These are phyloP conservation scores for Tilletia caries DNA, from an alignment of 1,284 basidiomycete species.

Conservation along the genomic window DNA sequence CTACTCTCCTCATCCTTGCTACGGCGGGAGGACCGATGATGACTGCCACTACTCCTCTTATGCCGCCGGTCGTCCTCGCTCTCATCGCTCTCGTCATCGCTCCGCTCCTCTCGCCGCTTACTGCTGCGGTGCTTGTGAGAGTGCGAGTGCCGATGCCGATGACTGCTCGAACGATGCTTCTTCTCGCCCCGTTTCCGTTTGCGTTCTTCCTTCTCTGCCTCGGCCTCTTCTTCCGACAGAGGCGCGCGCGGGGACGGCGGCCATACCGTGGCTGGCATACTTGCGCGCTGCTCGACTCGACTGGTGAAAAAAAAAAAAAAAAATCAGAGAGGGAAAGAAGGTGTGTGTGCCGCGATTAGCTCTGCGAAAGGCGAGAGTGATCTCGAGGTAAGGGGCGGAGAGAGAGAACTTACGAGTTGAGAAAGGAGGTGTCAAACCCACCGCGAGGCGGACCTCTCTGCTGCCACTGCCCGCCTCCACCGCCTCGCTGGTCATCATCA, in stretches of 20 bases:
- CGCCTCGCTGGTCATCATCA: background rate
- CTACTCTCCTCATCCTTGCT: background rate
- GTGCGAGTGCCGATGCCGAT: background rate
- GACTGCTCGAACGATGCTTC: background rate
- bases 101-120: background rate
- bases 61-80: conserved; percentile 13
- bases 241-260: background rate
- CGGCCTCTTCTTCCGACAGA: conserved; percentile 3
- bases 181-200: background rate
- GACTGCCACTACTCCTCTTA: background rate
- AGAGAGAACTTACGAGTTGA: background rate
- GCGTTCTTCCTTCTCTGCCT: conserved; percentile 7
- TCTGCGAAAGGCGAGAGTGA: background rate
- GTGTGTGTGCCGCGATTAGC: too few species aligned
- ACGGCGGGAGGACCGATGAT: background rate
- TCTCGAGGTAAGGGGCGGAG: background rate
- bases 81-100: background rate
- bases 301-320: background rate
- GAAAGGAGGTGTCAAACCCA: background rate
- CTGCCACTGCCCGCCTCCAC: background rate
- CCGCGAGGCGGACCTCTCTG: background rate
- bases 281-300: background rate
- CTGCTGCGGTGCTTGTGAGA: background rate
- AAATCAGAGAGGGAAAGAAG: too few species aligned
- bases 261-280: background rate